Conservation (phyloP, 2,329 filamentous ascomycete genomes). For the Tricladium varicosporioides region DNA sequence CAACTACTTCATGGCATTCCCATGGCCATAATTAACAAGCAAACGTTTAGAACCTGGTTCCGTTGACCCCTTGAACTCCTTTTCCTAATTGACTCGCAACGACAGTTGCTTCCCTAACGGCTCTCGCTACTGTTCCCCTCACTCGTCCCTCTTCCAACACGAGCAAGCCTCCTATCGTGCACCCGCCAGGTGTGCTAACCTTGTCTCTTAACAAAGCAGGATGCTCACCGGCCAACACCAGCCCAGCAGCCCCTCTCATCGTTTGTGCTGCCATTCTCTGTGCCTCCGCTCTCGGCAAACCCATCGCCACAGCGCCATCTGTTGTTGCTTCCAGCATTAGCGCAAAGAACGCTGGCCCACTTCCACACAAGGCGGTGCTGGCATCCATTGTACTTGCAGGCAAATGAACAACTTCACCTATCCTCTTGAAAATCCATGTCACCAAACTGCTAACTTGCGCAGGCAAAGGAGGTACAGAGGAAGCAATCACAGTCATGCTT, state of each 20-base stretch:
- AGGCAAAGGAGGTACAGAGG: conserved; percentile 55
- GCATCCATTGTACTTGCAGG: conserved; percentile 69
- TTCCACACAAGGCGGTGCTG: conserved; percentile 70
- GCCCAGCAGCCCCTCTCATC: conserved; percentile 68
- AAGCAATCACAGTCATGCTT: conserved; percentile 78
- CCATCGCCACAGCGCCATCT: conserved; percentile 78
- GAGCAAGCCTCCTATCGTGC: conserved; percentile 71
- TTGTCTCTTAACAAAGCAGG: conserved; percentile 73
- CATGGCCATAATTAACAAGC: background rate
- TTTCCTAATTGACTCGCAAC: conserved; percentile 66
- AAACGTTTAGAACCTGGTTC: conserved; percentile 38
- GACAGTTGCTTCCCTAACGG: conserved; percentile 68
- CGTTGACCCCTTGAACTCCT: conserved; percentile 45
- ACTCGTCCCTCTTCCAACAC: conserved; percentile 72
- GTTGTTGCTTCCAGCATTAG: conserved; percentile 73
- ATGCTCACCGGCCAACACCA: conserved; percentile 70
- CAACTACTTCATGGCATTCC: background rate
- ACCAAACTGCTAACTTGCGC: conserved; percentile 55
- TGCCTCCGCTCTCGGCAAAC: conserved; percentile 69
- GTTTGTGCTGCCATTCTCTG: conserved; percentile 76
- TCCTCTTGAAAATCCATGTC: conserved; percentile 73
- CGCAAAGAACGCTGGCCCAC: conserved; percentile 73
- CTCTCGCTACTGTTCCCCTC: conserved; percentile 63
- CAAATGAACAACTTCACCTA: conserved; percentile 69
- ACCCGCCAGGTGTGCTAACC: conserved; percentile 75